phyloP scores from a whole-genome alignment of 176 grass and related monocot species.

The Carex pumila region DNA sequence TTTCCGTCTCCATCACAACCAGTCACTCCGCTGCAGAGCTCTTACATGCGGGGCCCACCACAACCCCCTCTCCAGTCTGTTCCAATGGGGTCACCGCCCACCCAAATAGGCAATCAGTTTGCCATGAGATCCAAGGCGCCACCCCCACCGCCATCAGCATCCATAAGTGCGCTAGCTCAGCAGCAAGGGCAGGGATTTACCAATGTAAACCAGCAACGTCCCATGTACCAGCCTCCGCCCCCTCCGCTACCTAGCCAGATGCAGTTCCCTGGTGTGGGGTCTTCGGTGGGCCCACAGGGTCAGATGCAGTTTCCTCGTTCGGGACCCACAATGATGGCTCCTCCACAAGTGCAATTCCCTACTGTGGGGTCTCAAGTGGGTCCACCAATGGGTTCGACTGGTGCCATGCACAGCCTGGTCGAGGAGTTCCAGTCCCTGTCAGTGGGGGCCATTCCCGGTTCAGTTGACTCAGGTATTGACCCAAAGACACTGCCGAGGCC shows the following conservation, averaged over 20 bases:
- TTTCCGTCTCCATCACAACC: conserved; percentile 9
- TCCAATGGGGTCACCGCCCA: not conserved
- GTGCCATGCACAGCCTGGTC: conserved; percentile 45
- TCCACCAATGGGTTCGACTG: not conserved
- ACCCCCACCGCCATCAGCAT: not conserved
- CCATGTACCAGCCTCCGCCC: conserved; percentile 4
- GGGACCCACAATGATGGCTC: not conserved
- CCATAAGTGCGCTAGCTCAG: conserved; percentile 1
- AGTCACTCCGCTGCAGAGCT: not conserved
- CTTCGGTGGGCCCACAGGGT: conserved; percentile 24
- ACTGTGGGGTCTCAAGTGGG: conserved; percentile 5
- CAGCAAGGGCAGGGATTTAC: conserved; percentile 7
- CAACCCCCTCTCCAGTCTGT: not conserved
- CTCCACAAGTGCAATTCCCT: conserved; percentile 11
- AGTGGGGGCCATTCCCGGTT: conserved; percentile 60
- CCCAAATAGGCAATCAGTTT: not conserved
- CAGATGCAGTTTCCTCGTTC: conserved; percentile 1
- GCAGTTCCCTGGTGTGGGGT: conserved; percentile 33
- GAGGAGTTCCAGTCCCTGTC: conserved; percentile 96
- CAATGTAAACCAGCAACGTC: not conserved
- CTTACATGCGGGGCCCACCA: conserved; percentile 15
- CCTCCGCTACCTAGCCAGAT: conserved; percentile 25
- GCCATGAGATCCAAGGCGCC: not conserved
- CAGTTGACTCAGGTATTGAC: conserved; percentile 65
- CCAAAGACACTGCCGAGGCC: conserved; percentile 70